phyloP scores from a whole-genome alignment of 768 basidiomycete species.

The Russula olivacea region DNA sequence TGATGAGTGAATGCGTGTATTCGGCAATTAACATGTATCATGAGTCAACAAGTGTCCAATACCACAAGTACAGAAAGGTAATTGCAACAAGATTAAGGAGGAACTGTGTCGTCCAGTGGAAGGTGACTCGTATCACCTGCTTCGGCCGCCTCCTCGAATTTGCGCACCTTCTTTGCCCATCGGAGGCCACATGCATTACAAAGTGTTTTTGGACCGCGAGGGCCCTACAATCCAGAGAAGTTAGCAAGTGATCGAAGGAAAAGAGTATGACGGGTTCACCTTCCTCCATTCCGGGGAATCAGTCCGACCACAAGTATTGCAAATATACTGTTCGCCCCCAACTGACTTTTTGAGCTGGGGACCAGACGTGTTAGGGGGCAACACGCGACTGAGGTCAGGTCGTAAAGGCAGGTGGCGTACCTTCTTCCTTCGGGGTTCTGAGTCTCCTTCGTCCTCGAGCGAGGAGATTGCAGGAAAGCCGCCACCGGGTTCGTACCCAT shows the following conservation, averaged over 20 bases:
- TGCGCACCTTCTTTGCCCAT: slow-evolving; percentile 77
- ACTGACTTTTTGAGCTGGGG: slow-evolving; percentile 36
- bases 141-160: slow-evolving; percentile 34
- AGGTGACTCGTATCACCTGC: slow-evolving; percentile 26
- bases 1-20: not conserved
- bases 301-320: slow-evolving; percentile 88
- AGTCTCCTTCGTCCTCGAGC: slow-evolving; percentile 46
- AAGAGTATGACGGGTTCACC: slow-evolving; percentile 32
- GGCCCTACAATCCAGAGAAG: slow-evolving; percentile 50
- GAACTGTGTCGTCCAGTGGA: slow-evolving; percentile 22
- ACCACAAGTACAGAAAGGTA: not conserved
- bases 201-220: slow-evolving; percentile 91
- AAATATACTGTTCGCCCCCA: slow-evolving; percentile 68
- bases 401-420: slow-evolving; percentile 33
- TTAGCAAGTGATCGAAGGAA: not conserved
- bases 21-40: not conserved
- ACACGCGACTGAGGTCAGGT: not conserved
- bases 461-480: slow-evolving; percentile 5
- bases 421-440: slow-evolving; percentile 59
- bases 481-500: slow-evolving; percentile 16
- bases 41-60: slow-evolving; percentile 1
- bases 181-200: slow-evolving; percentile 95
- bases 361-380: slow-evolving; percentile 5
- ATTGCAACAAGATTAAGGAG: slow-evolving; percentile 13
- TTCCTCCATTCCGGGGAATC: slow-evolving; percentile 98